phyloP scores from a whole-genome alignment of 129 eudicot genomes.

The Scalesia atractyloides region DNA sequence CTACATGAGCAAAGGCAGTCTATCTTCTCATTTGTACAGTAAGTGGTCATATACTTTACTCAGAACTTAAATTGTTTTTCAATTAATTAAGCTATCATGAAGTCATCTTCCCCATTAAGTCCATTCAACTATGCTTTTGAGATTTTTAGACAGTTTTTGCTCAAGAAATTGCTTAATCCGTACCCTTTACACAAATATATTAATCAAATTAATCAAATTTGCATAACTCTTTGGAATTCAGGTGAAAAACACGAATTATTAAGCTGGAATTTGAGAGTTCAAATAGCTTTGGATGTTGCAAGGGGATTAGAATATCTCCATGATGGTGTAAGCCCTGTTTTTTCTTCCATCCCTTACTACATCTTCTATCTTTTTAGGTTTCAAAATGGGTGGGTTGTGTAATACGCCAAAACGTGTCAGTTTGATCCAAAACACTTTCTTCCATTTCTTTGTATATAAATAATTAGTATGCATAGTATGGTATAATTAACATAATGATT shows the following conservation, averaged over 20 bases:
- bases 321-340: slow-evolving; percentile 69
- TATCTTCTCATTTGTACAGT: slow-evolving; percentile 87
- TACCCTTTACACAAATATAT: neutral
- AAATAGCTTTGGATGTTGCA: slow-evolving; percentile 90
- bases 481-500: neutral
- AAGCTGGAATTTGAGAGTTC: slow-evolving; percentile 76
- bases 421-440: neutral
- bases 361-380: neutral
- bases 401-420: neutral
- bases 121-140: neutral
- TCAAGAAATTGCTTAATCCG: neutral
- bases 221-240: slow-evolving; percentile 24
- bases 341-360: neutral
- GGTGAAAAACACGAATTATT: slow-evolving; percentile 63
- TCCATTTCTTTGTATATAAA: neutral
- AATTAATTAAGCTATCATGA: neutral
- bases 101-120: neutral
- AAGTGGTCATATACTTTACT: slow-evolving; percentile 27
- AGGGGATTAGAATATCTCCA: slow-evolving; percentile 97
- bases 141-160: neutral
- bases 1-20: slow-evolving; percentile 91
- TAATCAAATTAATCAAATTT: neutral
- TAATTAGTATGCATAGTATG: neutral
- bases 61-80: neutral
- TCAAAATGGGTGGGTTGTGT: neutral